Evolutionary conservation across 2,329 filamentous ascomycete genomes (phyloP).

Genomic region (Lanzia echinophila): DNA sequence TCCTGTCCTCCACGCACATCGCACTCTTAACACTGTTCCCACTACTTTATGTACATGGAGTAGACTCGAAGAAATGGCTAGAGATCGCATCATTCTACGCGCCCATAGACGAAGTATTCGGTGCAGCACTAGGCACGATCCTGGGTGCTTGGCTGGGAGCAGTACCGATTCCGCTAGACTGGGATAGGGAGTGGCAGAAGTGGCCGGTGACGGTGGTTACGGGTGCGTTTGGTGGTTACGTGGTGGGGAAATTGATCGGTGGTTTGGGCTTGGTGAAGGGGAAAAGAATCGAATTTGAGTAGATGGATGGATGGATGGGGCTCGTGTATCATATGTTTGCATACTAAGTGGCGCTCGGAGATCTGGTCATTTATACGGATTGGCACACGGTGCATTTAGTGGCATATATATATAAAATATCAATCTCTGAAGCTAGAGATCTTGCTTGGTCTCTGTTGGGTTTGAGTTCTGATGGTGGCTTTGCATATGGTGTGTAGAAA

Average conservation of each 20-base stretch:
- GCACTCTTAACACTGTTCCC: constrained; percentile 72
- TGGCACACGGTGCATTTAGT: too few species aligned
- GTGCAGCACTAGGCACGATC: constrained; percentile 68
- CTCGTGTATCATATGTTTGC: too few species aligned
- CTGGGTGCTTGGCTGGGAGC: constrained; percentile 89
- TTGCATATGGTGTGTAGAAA: too few species aligned
- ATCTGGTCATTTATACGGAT: too few species aligned
- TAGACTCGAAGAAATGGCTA: constrained; percentile 64
- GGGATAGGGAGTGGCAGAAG: constrained; percentile 98
- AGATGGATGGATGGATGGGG: too few species aligned
- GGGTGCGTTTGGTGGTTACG: constrained; percentile 74
- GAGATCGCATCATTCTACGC: constrained; percentile 59
- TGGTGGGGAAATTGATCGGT: constrained; percentile 59
- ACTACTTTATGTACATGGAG: constrained; percentile 78
- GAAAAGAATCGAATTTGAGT: constrained; percentile 30
- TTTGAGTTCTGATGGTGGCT: too few species aligned
- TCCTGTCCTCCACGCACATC: constrained; percentile 75
- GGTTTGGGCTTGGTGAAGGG: constrained; percentile 29
- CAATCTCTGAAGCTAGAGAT: too few species aligned
- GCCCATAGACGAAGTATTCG: constrained; percentile 80
- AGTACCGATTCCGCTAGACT: constrained; percentile 91
- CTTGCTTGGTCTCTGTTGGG: too few species aligned
- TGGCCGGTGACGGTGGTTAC: constrained; percentile 90
- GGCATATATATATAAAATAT: too few species aligned
- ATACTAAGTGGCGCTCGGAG: too few species aligned